Evolutionary conservation across 768 basidiomycete species (phyloP).

Genomic region (Pleurotus pulmonarius): DNA sequence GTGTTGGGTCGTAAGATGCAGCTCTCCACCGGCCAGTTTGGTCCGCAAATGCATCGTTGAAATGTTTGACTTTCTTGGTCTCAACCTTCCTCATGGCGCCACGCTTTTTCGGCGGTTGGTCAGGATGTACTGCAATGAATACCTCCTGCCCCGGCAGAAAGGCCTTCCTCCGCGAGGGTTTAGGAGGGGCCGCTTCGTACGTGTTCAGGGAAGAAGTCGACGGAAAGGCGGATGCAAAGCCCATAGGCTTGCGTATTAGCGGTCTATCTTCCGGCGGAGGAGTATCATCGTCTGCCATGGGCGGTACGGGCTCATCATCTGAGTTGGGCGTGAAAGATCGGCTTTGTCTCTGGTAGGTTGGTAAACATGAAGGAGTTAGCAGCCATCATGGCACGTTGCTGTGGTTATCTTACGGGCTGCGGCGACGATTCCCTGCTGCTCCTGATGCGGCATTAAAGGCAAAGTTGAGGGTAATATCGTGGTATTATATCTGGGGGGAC

Average conservation of each 20-base stretch:
- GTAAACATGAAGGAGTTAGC: conserved; percentile 4
- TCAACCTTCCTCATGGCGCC: conserved; percentile 19
- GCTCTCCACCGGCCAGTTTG: conserved; percentile 51
- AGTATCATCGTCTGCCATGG: conserved; percentile 39
- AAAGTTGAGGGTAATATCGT: not conserved
- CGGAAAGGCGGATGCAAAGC: conserved; percentile 33
- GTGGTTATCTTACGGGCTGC: conserved; percentile 30
- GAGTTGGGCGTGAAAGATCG: conserved; percentile 51
- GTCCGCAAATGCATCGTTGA: conserved; percentile 34
- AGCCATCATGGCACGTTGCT: not conserved
- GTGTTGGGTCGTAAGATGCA: conserved; percentile 30
- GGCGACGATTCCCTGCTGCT: conserved; percentile 60
- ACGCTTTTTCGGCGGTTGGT: conserved; percentile 13
- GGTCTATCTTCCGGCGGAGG: conserved; percentile 47
- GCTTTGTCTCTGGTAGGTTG: conserved; percentile 30
- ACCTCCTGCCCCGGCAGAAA: conserved; percentile 58
- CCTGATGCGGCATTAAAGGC: conserved; percentile 23
- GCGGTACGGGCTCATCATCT: conserved; percentile 39
- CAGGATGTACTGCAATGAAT: conserved; percentile 13
- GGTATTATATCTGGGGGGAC: not conserved
- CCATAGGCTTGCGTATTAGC: conserved; percentile 57
- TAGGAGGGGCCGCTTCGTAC: conserved; percentile 33
- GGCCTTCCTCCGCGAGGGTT: conserved; percentile 16
- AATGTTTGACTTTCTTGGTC: conserved; percentile 24
- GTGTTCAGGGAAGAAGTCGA: conserved; percentile 32